Conservation (phyloP, 2,329 filamentous ascomycete species). For the Blastomyces percursus region DNA sequence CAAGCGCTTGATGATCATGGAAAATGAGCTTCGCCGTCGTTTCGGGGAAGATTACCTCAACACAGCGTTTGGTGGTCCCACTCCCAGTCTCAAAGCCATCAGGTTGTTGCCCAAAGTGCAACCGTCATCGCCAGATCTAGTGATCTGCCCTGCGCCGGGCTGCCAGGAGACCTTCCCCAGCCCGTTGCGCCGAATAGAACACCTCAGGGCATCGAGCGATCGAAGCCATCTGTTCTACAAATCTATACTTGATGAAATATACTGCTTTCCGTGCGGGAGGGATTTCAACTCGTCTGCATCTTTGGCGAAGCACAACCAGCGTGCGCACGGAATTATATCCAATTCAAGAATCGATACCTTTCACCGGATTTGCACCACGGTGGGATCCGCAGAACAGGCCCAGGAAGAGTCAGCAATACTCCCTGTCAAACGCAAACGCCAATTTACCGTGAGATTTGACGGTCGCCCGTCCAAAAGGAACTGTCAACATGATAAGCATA, state of each 20-base stretch:
- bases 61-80: background rate
- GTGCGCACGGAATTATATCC: background rate
- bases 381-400: too few relatives aligned
- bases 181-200: background rate
- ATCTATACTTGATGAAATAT: conserved; percentile 5
- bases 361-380: too few relatives aligned
- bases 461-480: too few relatives aligned
- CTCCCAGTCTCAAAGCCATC: background rate
- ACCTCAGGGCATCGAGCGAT: background rate
- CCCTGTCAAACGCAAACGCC: too few relatives aligned
- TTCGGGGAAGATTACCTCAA: background rate
- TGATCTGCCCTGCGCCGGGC: background rate
- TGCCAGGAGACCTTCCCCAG: background rate
- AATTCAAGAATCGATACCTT: background rate
- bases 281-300: background rate
- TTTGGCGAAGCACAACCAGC: background rate
- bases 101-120: background rate
- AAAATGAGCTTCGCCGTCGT: background rate
- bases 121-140: background rate
- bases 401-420: too few relatives aligned
- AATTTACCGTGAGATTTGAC: too few relatives aligned
- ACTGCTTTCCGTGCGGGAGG: conserved; percentile 2
- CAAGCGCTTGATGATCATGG: conserved; percentile 3
- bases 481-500: too few relatives aligned
- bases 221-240: conserved; percentile 3